Conservation (phyloP, 2,329 filamentous ascomycete genomes). For the Botryotinia calthae region DNA sequence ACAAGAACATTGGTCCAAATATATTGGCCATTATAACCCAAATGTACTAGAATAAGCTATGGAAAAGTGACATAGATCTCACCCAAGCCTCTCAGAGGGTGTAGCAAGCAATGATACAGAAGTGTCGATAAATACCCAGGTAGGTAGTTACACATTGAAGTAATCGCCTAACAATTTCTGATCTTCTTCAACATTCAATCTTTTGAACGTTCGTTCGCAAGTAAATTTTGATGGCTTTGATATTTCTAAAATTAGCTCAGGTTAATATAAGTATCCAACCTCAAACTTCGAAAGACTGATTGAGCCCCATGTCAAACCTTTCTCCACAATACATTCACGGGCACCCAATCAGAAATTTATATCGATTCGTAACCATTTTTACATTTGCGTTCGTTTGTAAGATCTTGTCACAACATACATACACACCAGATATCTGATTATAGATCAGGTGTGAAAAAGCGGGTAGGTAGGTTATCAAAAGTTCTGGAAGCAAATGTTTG, state of each 20-base stretch:
- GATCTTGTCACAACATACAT: not conserved
- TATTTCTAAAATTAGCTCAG: not conserved
- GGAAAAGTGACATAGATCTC: not conserved
- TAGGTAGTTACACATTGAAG: not conserved
- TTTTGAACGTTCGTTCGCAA: no score
- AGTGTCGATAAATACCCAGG: not conserved
- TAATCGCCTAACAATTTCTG: not conserved
- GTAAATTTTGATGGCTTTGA: not conserved
- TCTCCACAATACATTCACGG: not conserved
- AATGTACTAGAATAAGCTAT: not conserved
- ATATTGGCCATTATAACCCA: not conserved
- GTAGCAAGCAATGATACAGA: not conserved
- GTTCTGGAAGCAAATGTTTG: not conserved
- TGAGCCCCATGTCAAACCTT: not conserved
- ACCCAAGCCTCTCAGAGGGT: not conserved
- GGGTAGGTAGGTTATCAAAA: not conserved
- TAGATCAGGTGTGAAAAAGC: not conserved
- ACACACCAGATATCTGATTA: not conserved
- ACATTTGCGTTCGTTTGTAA: not conserved
- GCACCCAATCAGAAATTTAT: not conserved
- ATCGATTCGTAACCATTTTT: not conserved
- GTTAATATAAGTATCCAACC: not conserved
- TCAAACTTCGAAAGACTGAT: not conserved
- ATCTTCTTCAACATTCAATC: not conserved
- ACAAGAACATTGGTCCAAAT: not conserved